Evolutionary conservation across 2,329 filamentous ascomycete genomes (phyloP).

Genomic region (Penicillium sp.): DNA sequence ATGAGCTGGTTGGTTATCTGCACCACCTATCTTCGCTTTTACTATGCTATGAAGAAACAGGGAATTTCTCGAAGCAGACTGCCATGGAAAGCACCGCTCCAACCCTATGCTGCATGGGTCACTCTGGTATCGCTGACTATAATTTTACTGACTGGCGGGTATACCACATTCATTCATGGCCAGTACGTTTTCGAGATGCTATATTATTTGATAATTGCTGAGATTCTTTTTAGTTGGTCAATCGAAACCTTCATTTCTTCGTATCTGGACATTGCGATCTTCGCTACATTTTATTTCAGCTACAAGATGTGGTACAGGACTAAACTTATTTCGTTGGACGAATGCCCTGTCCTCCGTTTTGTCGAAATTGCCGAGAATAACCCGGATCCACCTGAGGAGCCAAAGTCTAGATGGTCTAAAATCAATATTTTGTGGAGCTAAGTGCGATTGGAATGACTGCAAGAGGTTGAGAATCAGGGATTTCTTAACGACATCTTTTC

Average conservation of each 20-base stretch:
- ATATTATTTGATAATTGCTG: neutral
- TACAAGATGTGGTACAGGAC: constrained; percentile 38
- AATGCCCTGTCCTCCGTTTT: constrained; percentile 16
- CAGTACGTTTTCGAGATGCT: neutral
- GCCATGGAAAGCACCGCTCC: constrained; percentile 51
- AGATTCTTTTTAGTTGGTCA: constrained; percentile 7
- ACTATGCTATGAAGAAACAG: constrained; percentile 45
- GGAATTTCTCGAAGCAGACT: constrained; percentile 38
- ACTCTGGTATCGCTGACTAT: constrained; percentile 57
- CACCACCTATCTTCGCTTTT: constrained; percentile 56
- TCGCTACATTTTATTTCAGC: constrained; percentile 50
- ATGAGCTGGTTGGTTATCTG: constrained; percentile 62
- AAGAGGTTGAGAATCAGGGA: neutral
- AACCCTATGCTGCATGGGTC: constrained; percentile 63
- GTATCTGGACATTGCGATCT: constrained; percentile 60
- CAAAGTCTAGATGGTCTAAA: constrained; percentile 5
- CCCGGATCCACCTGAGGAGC: constrained; percentile 10
- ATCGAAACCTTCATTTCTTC: constrained; percentile 62
- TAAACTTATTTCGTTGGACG: constrained; percentile 28
- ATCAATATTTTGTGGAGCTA: constrained; percentile 10
- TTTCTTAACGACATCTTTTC: too few relatives aligned
- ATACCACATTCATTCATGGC: constrained; percentile 44
- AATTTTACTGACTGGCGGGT: constrained; percentile 68
- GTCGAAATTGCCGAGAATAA: constrained; percentile 16
- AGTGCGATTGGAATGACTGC: neutral